Evolutionary conservation across 257 asterid species (phyloP).

Genomic region (Forsythia viridissima): DNA sequence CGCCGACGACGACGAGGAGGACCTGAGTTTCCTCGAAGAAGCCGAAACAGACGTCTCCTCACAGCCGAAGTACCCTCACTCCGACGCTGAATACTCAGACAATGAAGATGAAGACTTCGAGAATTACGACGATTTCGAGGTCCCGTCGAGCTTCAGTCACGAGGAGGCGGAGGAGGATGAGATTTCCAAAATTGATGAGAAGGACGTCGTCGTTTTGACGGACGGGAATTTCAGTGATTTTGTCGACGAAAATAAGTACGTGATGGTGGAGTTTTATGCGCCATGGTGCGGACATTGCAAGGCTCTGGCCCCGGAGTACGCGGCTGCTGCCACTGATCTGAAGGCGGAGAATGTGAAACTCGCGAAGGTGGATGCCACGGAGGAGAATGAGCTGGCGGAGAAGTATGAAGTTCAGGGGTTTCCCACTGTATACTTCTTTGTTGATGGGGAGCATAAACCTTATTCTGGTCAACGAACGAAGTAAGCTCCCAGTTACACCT

Average conservation of each 20-base stretch:
- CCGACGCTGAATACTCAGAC: slow-evolving; percentile 45
- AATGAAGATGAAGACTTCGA: slow-evolving; percentile 48
- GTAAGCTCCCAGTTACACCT: slow-evolving; percentile 43
- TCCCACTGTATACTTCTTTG: slow-evolving; percentile 76
- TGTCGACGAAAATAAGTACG: slow-evolving; percentile 65
- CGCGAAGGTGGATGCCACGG: slow-evolving; percentile 90
- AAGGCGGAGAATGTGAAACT: slow-evolving; percentile 62
- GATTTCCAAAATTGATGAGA: slow-evolving; percentile 55
- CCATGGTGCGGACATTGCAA: slow-evolving; percentile 99
- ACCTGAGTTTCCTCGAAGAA: slow-evolving; percentile 57
- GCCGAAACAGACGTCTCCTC: slow-evolving; percentile 29
- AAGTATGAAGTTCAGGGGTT: slow-evolving; percentile 79
- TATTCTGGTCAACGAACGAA: slow-evolving; percentile 78
- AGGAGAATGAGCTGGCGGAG: slow-evolving; percentile 69
- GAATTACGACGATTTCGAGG: slow-evolving; percentile 51
- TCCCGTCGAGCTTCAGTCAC: slow-evolving; percentile 37
- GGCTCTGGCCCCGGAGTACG: slow-evolving; percentile 88
- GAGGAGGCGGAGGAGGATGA: slow-evolving; percentile 40
- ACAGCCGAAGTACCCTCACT: slow-evolving; percentile 30
- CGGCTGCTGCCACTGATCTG: slow-evolving; percentile 93
- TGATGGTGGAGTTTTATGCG: slow-evolving; percentile 94
- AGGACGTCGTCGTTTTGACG: slow-evolving; percentile 75
- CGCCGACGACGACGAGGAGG: slow-evolving; percentile 51
- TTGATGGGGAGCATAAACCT: slow-evolving; percentile 74
- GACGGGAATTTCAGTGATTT: slow-evolving; percentile 71